Percentiles rank a stretch among this genome's conserved stretches.
phyloP scores from a whole-genome alignment of 805 yeast genomes.

The Wickerhamomyces tratensis region DNA sequence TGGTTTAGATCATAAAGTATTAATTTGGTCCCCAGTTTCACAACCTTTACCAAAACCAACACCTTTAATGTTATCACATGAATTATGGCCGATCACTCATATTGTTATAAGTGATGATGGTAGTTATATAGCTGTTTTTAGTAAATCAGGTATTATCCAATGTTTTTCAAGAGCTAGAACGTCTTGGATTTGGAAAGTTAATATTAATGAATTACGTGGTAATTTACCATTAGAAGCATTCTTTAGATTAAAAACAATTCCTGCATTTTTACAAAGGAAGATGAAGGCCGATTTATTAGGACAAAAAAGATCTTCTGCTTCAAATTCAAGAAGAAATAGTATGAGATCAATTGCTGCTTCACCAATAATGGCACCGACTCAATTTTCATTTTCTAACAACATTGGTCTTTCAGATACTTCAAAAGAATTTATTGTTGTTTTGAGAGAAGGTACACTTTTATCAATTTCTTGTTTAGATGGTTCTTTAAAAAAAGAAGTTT shows the following conservation, averaged over 20 bases:
- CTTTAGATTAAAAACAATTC: constrained; percentile 45
- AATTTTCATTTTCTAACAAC: constrained; percentile 13
- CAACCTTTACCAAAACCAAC: constrained; percentile 37
- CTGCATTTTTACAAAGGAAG: constrained; percentile 30
- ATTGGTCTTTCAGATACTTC: constrained; percentile 9
- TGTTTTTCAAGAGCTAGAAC: constrained; percentile 50
- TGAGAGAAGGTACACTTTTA: constrained; percentile 39
- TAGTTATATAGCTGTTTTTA: constrained; percentile 44
- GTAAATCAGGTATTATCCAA: constrained; percentile 40
- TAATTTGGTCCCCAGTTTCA: constrained; percentile 65
- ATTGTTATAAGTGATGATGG: constrained; percentile 50
- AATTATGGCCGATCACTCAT: constrained; percentile 55
- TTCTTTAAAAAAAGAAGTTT: constrained; percentile 21
- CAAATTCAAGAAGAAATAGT: constrained; percentile 24
- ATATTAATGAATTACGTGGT: constrained; percentile 24
- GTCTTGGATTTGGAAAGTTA: constrained; percentile 48
- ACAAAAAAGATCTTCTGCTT: constrained; percentile 2
- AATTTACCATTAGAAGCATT: constrained; percentile 42
- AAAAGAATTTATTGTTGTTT: constrained; percentile 39
- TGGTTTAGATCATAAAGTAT: constrained; percentile 63
- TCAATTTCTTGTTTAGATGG: constrained; percentile 44
- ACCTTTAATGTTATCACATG: constrained; percentile 29
- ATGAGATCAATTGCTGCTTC: constrained; percentile 17
- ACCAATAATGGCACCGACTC: constrained; percentile 10
- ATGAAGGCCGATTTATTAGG: constrained; percentile 12